Percentiles rank a stretch among this genome's conserved stretches.
These are phyloP conservation scores for Smallanthus sonchifolius DNA, from an alignment of 129 eudicot genomes.

Conservation along the genomic window DNA sequence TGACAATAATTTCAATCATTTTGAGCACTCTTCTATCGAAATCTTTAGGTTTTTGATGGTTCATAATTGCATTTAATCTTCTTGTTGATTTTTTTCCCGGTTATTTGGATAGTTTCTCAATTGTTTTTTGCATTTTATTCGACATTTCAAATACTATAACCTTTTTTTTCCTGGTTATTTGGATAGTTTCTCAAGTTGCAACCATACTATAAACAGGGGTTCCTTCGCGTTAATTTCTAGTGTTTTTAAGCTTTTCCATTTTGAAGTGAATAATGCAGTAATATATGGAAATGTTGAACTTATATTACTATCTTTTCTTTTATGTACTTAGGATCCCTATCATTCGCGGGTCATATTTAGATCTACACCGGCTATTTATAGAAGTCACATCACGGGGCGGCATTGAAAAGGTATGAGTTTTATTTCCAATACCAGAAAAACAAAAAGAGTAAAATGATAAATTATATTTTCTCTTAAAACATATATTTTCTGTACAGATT, in stretches of 20 bases:
- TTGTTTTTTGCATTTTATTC: not conserved
- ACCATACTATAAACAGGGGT: not conserved
- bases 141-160: not conserved
- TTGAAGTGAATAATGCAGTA: not conserved
- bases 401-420: slow-evolving; percentile 60
- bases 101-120: too few species aligned
- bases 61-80: too few species aligned
- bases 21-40: not conserved
- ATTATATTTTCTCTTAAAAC: not conserved
- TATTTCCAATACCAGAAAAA: not conserved
- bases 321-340: slow-evolving; percentile 57
- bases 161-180: too few species aligned
- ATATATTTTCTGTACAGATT: slow-evolving; percentile 36
- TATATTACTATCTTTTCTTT: not conserved
- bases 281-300: not conserved
- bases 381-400: slow-evolving; percentile 97
- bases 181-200: too few species aligned
- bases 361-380: slow-evolving; percentile 76
- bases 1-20: not conserved
- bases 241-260: not conserved
- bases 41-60: not conserved
- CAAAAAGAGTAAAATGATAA: not conserved
- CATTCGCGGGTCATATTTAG: slow-evolving; percentile 68
- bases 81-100: too few species aligned
- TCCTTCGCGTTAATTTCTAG: not conserved